Base-by-base conservation (phyloP, 345 rosid genomes). In the Aquilaria sinensis region DNA sequence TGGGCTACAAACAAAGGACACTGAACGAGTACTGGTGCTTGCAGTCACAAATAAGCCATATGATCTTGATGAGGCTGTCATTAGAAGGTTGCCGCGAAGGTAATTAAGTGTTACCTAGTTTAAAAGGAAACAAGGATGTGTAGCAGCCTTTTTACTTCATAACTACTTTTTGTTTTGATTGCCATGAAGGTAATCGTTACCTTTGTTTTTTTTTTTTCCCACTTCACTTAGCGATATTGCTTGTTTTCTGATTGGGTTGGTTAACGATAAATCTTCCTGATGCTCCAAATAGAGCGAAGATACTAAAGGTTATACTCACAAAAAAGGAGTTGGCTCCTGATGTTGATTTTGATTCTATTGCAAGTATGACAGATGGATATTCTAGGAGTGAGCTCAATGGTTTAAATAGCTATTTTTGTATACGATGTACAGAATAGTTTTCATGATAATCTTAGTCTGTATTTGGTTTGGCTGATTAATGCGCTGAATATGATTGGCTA, bases 61-160 rank as follows among this genome's bases (percentile, higher is more conserved):
- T 76, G 98, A 93, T 78, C 92, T 93, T 67, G 98, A 93, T 68
- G 98, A 93, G 80, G 98, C 97, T 58, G 98, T 90, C 68, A 90
- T 90, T 65, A 84, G 97, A 71, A 80, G 97, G 76, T 70, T 93
- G 33, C 94, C 96, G 5, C 80, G 90, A n/a, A 84, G 96, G 92
- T 86, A 74, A 23, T 23, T 23, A 23, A 53, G 23, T 23, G 23
- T 23, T 23, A 23, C 23, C 23, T 23, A 23, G 23, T 23, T 23
- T 23, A 23, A 23, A 23, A 23, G 23, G 23, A 14, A 23, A 8
- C 32, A 23, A 32, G 11, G 11, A 23, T 54, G 9, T 9, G 6
- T 8, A 3, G 16, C 12, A 4, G 6, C 55, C 9, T 52, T 52
- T 52, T 14, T 3, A 9, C 29, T 52, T 15, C 31, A 9, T 7